Percentiles rank a stretch among this genome's conserved stretches.
phyloP scores from a whole-genome alignment of 441 rosid species.

The Dalechampia spathulata region DNA sequence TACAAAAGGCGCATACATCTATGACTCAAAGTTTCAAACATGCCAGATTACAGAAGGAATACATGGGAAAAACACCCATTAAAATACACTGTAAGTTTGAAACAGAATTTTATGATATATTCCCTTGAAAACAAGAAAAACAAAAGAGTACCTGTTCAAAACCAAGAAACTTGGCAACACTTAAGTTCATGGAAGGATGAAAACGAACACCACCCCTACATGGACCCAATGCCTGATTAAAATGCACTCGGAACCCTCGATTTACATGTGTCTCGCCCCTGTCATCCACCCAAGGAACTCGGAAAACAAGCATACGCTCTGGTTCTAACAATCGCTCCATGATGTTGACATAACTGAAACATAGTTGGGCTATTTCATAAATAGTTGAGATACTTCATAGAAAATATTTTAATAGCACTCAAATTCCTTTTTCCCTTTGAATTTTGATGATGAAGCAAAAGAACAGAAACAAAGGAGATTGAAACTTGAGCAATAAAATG shows the following conservation, averaged over 20 bases:
- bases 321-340: conserved; percentile 98
- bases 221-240: conserved; percentile 96
- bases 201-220: conserved; percentile 97
- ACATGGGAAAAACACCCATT: conserved; percentile 1
- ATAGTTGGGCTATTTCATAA: conserved; percentile 18
- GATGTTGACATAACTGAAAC: conserved; percentile 81
- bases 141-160: conserved; percentile 69
- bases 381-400: conserved; percentile 20
- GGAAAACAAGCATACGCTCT: conserved; percentile 84
- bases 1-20: conserved; percentile 1
- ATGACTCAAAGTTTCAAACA: background rate
- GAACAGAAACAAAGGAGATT: background rate
- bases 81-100: conserved; percentile 1
- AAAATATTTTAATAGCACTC: too few relatives aligned
- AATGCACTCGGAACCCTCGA: conserved; percentile 94
- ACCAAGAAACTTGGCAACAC: conserved; percentile 92
- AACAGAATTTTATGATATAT: conserved; percentile 8
- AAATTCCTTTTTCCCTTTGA: too few relatives aligned
- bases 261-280: conserved; percentile 95
- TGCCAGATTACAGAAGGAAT: conserved; percentile 2
- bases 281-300: conserved; percentile 99
- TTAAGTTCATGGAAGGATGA: conserved; percentile 88
- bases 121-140: conserved; percentile 4
- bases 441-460: conserved; percentile 20
- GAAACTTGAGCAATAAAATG: background rate